Percentiles rank a stretch among this genome's conserved stretches.
phyloP scores from a whole-genome alignment of 306 rosid species.

The Datisca glomerata region DNA sequence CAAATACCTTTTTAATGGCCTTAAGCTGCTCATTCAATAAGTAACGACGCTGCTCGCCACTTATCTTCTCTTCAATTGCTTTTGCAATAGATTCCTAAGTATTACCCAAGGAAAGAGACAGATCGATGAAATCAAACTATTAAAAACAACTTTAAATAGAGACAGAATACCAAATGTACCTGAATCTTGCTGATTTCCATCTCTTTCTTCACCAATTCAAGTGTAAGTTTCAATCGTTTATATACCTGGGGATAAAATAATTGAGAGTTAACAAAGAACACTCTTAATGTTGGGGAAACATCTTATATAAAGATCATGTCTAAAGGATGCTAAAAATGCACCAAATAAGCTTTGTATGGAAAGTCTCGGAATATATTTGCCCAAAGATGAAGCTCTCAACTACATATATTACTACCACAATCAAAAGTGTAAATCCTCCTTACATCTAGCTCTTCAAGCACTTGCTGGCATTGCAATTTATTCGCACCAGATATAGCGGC shows the following conservation, averaged over 20 bases:
- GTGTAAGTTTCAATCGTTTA: conserved; percentile 78
- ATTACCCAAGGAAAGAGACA: conserved; percentile 9
- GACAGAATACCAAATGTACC: too few species aligned
- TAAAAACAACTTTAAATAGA: too few species aligned
- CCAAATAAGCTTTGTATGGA: too few species aligned
- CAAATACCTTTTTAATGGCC: conserved; percentile 92
- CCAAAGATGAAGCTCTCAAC: neutral
- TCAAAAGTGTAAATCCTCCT: too few species aligned
- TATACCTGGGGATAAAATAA: conserved; percentile 36
- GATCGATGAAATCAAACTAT: too few species aligned
- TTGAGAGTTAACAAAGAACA: neutral
- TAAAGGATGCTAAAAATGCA: too few species aligned
- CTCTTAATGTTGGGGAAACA: too few species aligned
- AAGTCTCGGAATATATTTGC: neutral
- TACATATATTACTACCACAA: neutral
- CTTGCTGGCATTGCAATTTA: conserved; percentile 89
- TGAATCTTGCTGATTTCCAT: conserved; percentile 97
- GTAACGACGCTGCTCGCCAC: conserved; percentile 96
- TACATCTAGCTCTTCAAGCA: conserved; percentile 98
- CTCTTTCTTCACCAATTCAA: conserved; percentile 96
- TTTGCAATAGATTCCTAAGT: conserved; percentile 90
- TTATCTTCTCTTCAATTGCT: conserved; percentile 98
- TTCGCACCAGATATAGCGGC: conserved; percentile 99
- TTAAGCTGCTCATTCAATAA: conserved; percentile 91
- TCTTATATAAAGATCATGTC: too few species aligned